Evolutionary conservation across 2,329 filamentous ascomycete genomes (phyloP).

Genomic region (Exutisphaerella laricina): DNA sequence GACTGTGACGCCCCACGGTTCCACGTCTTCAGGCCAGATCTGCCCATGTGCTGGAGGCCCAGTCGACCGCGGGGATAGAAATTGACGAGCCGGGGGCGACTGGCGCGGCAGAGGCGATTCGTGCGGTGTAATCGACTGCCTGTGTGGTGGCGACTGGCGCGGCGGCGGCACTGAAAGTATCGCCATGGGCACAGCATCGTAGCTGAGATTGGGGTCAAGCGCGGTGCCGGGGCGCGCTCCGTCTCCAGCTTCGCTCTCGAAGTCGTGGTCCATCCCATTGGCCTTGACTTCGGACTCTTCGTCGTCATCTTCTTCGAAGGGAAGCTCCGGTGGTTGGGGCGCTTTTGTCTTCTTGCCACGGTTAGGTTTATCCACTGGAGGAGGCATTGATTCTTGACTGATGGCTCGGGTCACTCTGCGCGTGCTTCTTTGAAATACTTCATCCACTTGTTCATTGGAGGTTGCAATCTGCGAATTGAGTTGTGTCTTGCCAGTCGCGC

Average conservation of each 20-base stretch:
- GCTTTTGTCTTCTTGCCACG: background rate
- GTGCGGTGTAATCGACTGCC: too few species aligned
- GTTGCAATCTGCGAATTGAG: conserved; percentile 14
- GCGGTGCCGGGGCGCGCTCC: background rate
- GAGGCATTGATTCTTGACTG: background rate
- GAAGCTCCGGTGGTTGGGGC: background rate
- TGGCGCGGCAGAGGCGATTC: too few species aligned
- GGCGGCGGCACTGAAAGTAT: background rate
- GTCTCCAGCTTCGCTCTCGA: background rate
- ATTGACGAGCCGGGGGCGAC: too few species aligned
- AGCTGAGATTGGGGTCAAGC: background rate
- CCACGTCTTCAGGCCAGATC: background rate
- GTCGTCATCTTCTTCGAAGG: background rate
- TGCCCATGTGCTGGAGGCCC: background rate
- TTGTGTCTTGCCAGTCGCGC: conserved; percentile 16
- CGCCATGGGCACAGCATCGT: background rate
- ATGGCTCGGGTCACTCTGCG: background rate
- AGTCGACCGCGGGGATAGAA: too few species aligned
- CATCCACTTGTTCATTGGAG: conserved; percentile 10
- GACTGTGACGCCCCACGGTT: background rate
- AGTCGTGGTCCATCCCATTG: background rate
- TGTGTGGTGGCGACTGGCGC: background rate
- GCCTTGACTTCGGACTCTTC: background rate
- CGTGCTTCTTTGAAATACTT: conserved; percentile 12
- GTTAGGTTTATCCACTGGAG: background rate